Conservation (phyloP, 2,329 filamentous ascomycete genomes). For the Claviceps sp. region DNA sequence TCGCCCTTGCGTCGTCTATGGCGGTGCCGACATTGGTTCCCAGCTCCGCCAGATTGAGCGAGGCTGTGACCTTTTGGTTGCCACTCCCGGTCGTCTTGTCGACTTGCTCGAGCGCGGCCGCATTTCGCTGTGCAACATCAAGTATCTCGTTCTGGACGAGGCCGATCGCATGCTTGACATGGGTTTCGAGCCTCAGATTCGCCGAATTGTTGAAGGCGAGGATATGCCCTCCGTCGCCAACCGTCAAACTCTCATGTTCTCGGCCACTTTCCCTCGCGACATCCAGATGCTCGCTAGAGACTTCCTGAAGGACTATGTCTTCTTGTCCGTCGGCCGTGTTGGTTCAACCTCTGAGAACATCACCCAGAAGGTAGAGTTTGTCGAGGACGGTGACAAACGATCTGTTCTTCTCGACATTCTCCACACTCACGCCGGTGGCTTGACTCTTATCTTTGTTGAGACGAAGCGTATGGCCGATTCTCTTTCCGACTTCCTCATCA, state of each 20-base stretch:
- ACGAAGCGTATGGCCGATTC: conserved; percentile 99
- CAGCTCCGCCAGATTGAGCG: conserved; percentile 97
- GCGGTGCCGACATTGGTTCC: conserved; percentile 95
- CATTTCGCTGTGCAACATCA: conserved; percentile 96
- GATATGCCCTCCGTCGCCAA: conserved; percentile 79
- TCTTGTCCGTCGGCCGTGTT: conserved; percentile 95
- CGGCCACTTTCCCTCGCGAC: conserved; percentile 95
- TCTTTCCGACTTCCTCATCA: conserved; percentile 94
- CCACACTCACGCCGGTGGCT: conserved; percentile 77
- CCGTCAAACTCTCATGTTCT: conserved; percentile 99
- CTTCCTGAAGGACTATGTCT: conserved; percentile 98
- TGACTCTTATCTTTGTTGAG: conserved; percentile 97
- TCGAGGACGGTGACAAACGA: conserved; percentile 94
- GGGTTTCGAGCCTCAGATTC: conserved; percentile 99
- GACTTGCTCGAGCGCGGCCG: conserved; percentile 97
- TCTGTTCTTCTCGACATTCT: conserved; percentile 95
- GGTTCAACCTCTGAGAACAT: conserved; percentile 99
- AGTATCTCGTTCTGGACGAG: conserved; percentile 97
- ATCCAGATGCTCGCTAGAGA: conserved; percentile 98
- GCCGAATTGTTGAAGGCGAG: conserved; percentile 94
- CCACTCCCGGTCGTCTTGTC: conserved; percentile 91
- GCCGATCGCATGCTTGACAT: conserved; percentile 99
- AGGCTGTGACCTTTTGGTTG: conserved; percentile 91
- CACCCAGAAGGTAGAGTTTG: conserved; percentile 95
- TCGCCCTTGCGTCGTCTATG: conserved; percentile 94